Evolutionary conservation across 257 asterid species (phyloP).

Genomic region (Paulownia fortunei): DNA sequence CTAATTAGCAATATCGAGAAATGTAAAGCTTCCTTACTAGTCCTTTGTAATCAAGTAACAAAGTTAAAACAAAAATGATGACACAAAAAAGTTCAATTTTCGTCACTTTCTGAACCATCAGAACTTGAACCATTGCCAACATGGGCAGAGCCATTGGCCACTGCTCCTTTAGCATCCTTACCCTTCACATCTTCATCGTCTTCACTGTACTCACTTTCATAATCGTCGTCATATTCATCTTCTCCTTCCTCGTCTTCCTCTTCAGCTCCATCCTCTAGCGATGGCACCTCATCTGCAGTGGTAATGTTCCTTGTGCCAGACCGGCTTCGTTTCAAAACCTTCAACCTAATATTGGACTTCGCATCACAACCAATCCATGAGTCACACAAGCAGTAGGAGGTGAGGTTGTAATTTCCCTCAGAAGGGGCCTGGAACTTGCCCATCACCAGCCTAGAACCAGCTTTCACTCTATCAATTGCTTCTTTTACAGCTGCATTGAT

Average conservation of each 20-base stretch:
- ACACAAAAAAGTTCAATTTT: constrained; percentile 39
- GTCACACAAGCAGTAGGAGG: constrained; percentile 79
- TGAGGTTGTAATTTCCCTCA: constrained; percentile 83
- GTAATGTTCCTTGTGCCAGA: constrained; percentile 46
- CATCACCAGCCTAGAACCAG: constrained; percentile 66
- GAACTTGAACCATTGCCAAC: constrained; percentile 53
- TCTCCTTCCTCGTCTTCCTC: constrained; percentile 90
- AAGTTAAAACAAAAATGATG: neutral
- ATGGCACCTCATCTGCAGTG: constrained; percentile 54
- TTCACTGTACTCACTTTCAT: constrained; percentile 94
- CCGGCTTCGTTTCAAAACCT: constrained; percentile 77
- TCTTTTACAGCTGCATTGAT: constrained; percentile 74
- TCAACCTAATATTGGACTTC: constrained; percentile 64
- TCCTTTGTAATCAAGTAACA: constrained; percentile 12
- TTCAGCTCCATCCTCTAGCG: constrained; percentile 81
- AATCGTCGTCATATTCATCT: constrained; percentile 89
- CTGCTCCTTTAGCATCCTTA: constrained; percentile 47
- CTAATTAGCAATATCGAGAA: neutral
- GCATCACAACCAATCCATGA: constrained; percentile 98
- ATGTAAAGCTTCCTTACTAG: constrained; percentile 28
- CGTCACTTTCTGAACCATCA: constrained; percentile 71
- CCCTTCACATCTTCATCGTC: constrained; percentile 79
- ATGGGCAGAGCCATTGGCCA: constrained; percentile 62
- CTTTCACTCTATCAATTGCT: constrained; percentile 64
- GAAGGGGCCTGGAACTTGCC: constrained; percentile 87